Base-by-base conservation (phyloP, 2,329 filamentous ascomycete genomes). In the Penicillium sp. region DNA sequence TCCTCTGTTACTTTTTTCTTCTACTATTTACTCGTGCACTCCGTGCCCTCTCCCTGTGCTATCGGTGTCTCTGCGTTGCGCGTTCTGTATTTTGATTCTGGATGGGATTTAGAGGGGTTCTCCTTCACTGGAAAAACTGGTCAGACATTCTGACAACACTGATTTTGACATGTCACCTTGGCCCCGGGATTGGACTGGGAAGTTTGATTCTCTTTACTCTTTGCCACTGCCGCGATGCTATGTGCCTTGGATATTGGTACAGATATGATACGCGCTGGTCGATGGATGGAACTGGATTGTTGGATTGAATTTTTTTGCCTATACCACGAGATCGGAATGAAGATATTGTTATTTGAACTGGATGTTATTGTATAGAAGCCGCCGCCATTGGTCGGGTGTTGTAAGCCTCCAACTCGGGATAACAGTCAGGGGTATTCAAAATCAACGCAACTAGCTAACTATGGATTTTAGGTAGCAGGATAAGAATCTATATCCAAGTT, bases 51-150 rank as follows among this genome's bases (percentile, higher is more conserved):
- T 13, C n/a, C 16, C 7, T 36, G 16, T 46, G 24, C 43, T 46
- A 44, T 44, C 24, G 43, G 22, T 46, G 22, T 69, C 60, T 61
- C 47, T 54, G 56, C 56, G 59, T 62, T 64, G 56, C 60, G 59
- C 57, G 54, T 66, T 59, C 64, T 59, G 60, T 66, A 57, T 64
- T 67, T 35, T 35, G 50, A 41, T 6, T 66, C 54, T 60, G 67
- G 67, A 61, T 69, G 67, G 68, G 64, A 62, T 62, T 63, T 71
- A 70, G 67, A 73, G 65, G 59, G 65, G 67, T 60, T 66, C 64
- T 68, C 69, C 70, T 70, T 74, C 72, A 70, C 68, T 74, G 73
- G 73, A 73, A 74, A 70, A 72, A 71, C 60, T 63, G 60, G 66
- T 63, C 54, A 56, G 27, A 54, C 18, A 43, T 35, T 19, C n/a